Evolutionary conservation across 75 land plant species (phyloP).

Genomic region (Pinus albicaulis): DNA sequence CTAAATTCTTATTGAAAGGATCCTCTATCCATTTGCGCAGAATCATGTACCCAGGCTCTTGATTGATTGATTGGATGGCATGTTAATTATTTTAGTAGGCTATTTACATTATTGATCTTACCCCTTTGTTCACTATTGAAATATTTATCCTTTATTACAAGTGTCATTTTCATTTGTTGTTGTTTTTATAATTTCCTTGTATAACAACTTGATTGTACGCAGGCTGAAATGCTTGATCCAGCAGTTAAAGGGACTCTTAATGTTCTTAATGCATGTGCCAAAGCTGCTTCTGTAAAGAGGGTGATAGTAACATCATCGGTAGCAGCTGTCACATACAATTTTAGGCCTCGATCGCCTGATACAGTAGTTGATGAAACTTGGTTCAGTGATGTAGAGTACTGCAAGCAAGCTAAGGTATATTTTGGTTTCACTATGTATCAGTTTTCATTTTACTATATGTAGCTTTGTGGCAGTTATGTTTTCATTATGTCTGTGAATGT

Average conservation of each 20-base stretch:
- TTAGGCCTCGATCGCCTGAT: constrained; percentile 43
- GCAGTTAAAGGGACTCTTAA: constrained; percentile 87
- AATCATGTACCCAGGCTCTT: too few relatives aligned
- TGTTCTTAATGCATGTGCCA: constrained; percentile 71
- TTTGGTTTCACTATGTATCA: neutral
- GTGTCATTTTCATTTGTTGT: too few relatives aligned
- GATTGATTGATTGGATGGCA: too few relatives aligned
- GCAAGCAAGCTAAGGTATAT: constrained; percentile 48
- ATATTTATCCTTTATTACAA: too few relatives aligned
- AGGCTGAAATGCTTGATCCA: constrained; percentile 83
- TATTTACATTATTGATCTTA: too few relatives aligned
- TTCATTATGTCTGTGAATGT: neutral
- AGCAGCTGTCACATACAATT: constrained; percentile 66
- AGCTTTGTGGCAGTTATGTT: neutral
- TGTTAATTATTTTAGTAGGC: too few relatives aligned
- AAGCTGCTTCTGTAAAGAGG: constrained; percentile 47
- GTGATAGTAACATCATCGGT: constrained; percentile 84
- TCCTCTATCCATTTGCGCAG: too few relatives aligned
- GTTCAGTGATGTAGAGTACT: constrained; percentile 59
- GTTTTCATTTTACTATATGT: constrained; percentile 3
- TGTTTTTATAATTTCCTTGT: too few relatives aligned
- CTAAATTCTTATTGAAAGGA: too few relatives aligned
- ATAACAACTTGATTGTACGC: constrained; percentile 2
- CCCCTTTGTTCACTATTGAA: too few relatives aligned
- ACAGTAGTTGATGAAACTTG: constrained; percentile 80